Base-by-base conservation (phyloP, 2,329 filamentous ascomycete species). In the Nannizziopsis barbatae region DNA sequence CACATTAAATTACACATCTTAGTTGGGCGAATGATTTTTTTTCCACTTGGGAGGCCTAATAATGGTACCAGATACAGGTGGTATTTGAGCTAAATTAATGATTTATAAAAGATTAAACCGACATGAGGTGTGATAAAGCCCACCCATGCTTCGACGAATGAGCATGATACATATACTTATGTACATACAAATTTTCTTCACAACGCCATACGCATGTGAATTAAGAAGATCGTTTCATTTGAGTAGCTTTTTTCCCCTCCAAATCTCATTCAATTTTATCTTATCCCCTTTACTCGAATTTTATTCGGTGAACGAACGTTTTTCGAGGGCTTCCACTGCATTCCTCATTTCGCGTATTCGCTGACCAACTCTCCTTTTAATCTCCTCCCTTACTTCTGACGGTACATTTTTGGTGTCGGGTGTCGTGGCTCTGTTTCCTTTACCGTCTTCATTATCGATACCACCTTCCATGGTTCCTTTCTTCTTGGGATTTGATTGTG, bases 311-410 rank as follows among this genome's bases (percentile, higher is more conserved):
- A 31, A 2, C 8, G 64, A 68, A 57, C 60, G 64, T 53, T 65
- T 60, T 58, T 73, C 69, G 55, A 73, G 58, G 12, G 51, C 56
- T 56, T 63, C 56, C 47, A 73, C 65, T 15, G 68, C 71, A 62
- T 61, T 64, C 53, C 65, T 63, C 61, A 73, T 62, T 59, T 74
- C 71, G 55, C 71, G 59, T 47, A 74, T 60, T 57, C 70, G 58
- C 53, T 67, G 63, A 12, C 67, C 70, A 55, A 74, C 62, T 51
- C 70, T 60, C 53, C 56, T 65, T 52, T 59, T 64, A 30, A 73
- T 65, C 57, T 73, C 68, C 46, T 67, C 68, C 31, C 62, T 60
- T 32, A 68, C 58, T 15, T 53, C 58, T 6, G 50, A 45, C 10
- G 48, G 39, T 12, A 69, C 51, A 35, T 56, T 53, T n/a, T 45